These are phyloP conservation scores for Taphrina wiesneri DNA, from an alignment of 1,139 yeast species.

Conservation along the genomic window DNA sequence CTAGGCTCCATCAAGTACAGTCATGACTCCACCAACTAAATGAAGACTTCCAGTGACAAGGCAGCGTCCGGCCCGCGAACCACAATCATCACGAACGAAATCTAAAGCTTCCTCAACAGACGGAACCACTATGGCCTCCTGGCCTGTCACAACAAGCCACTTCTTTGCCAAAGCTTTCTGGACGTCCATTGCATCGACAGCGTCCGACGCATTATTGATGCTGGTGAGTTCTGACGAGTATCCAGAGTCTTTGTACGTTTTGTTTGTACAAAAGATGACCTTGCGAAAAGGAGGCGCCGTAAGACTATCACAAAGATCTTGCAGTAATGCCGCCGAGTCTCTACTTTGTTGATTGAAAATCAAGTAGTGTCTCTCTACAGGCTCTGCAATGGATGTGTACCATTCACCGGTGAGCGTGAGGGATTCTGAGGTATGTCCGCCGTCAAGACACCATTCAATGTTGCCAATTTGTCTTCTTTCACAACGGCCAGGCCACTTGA, in stretches of 20 bases:
- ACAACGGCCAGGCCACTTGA: conserved; percentile 94
- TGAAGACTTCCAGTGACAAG: conserved; percentile 93
- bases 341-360: conserved; percentile 93
- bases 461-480: conserved; percentile 61
- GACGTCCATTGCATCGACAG: conserved; percentile 74
- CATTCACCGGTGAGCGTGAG: conserved; percentile 76
- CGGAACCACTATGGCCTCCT: conserved; percentile 59
- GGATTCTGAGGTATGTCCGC: conserved; percentile 93
- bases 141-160: conserved; percentile 58
- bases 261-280: conserved; percentile 84
- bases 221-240: conserved; percentile 77
- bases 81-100: conserved; percentile 50
- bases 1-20: conserved; percentile 76
- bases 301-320: conserved; percentile 49
- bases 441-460: conserved; percentile 81
- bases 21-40: conserved; percentile 88
- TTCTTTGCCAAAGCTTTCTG: conserved; percentile 71
- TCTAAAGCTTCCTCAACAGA: conserved; percentile 76
- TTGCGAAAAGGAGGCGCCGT: conserved; percentile 59
- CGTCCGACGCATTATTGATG: conserved; percentile 73
- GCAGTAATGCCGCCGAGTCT: conserved; percentile 69
- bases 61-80: conserved; percentile 45
- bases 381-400: conserved; percentile 55
- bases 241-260: conserved; percentile 81
- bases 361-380: conserved; percentile 51